Evolutionary conservation across 2,329 filamentous ascomycete species (phyloP).

Genomic region (Sporothrix luriei): DNA sequence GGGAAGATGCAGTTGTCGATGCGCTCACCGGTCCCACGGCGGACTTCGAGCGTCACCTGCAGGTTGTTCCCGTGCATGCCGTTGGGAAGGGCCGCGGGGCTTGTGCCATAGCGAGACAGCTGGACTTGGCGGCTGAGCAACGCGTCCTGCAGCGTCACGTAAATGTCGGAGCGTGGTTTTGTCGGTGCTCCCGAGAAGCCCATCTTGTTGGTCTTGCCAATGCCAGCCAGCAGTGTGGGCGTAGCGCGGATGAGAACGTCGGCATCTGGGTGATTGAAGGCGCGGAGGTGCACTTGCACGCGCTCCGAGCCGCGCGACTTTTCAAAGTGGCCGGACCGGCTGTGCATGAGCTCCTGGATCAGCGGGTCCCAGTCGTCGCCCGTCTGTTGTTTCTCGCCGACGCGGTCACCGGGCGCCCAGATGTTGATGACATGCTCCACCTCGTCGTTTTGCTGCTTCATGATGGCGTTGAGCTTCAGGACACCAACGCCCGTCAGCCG

Average conservation of each 20-base stretch:
- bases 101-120: constrained; percentile 69
- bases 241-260: constrained; percentile 81
- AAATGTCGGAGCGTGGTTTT: constrained; percentile 89
- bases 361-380: constrained; percentile 72
- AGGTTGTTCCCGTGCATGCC: constrained; percentile 70
- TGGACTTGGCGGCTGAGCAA: constrained; percentile 75
- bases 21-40: constrained; percentile 73
- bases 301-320: constrained; percentile 73
- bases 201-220: constrained; percentile 82
- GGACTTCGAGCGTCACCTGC: constrained; percentile 86
- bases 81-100: constrained; percentile 68
- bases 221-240: constrained; percentile 80
- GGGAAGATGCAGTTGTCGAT: constrained; percentile 87
- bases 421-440: constrained; percentile 75
- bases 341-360: constrained; percentile 72
- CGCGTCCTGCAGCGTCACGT: constrained; percentile 80
- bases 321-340: constrained; percentile 71
- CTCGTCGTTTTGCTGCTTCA: constrained; percentile 71
- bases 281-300: constrained; percentile 75
- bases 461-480: constrained; percentile 71
- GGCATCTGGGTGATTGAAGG: constrained; percentile 76
- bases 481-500: constrained; percentile 77
- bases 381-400: constrained; percentile 59
- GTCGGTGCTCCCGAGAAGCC: constrained; percentile 92
- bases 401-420: constrained; percentile 66